Conservation (phyloP, 139 green algal genomes). For the Diplosphaera chodatii region DNA sequence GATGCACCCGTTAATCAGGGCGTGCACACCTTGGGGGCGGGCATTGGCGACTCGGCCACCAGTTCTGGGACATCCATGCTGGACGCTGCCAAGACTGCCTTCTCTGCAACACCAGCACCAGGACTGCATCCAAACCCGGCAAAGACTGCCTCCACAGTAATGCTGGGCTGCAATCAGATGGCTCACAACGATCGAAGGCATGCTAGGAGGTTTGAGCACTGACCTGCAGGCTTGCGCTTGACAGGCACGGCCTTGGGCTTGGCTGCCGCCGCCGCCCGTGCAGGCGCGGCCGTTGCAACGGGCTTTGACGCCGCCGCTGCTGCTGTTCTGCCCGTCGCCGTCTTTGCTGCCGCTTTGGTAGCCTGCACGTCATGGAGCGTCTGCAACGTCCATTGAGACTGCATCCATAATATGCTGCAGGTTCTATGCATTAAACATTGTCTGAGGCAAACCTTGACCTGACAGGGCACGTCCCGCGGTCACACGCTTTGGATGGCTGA, state of each 20-base stretch:
- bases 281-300: neutral
- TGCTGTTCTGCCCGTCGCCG: neutral
- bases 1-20: neutral
- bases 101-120: too few species aligned
- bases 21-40: neutral
- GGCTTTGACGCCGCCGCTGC: conserved; percentile 7
- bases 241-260: conserved; percentile 3
- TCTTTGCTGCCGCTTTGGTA: conserved; percentile 7
- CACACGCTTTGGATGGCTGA: too few species aligned
- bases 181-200: too few species aligned
- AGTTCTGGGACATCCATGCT: neutral
- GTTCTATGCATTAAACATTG: too few species aligned
- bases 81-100: neutral
- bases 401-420: too few species aligned
- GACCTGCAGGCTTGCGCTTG: neutral
- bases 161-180: too few species aligned
- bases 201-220: too few species aligned
- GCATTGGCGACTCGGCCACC: neutral
- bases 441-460: too few species aligned
- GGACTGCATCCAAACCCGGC: too few species aligned
- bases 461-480: too few species aligned
- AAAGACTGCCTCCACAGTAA: too few species aligned
- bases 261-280: conserved; percentile 18
- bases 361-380: neutral
- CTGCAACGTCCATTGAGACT: too few species aligned